Evolutionary conservation across 352 stramenopile species (phyloP), one percentile per base, ranked within the genome.

Genomic region (Phytophthora nicotianae): DNA sequence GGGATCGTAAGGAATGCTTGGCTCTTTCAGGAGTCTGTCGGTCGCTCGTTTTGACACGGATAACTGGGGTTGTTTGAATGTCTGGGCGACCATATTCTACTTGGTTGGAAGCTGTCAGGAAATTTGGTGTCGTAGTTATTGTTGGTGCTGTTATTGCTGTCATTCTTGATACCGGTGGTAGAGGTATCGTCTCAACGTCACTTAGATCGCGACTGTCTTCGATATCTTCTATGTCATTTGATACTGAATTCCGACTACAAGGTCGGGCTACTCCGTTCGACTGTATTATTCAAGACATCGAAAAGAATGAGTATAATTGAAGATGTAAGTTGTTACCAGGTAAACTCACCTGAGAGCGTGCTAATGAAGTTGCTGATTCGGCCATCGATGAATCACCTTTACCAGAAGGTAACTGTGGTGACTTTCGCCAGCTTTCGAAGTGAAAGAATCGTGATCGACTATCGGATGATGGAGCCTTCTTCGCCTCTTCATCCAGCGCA

Each of bases 401-500:
- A 13, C 26, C 49, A 3, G 49, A 56, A 7, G 60, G 53, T 9
- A 61, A 46, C 37, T 49, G 45, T 17, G 65, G 60, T 33, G 52
- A 32, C 48, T 50, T 63, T 29, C 55, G 32, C 52, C 68, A 68
- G 19, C 55, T 54, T n/a, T 75, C 67, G 46, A 74, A 64, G n/a
- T 32, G 54, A 33, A 69, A 65, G 16, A 75, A 62, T 21, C 58
- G 45, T 1, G 23, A 46, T 19, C 42, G 43, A 10, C 16, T 4
- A 13, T 72, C 52, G 45, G 40, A 26, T 33, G 48, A 4, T 35
- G 50, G 46, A 4, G 67, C 58, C 46, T 78, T 80, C 6, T 54
- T 70, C 7, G 42, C 61, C 10, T 73, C 60, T 37, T 85, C 67
- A 13, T 69, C 65, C 7, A 88, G 49, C 1, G 73, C 51, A 21